Evolutionary conservation across 768 basidiomycete genomes (phyloP), one percentile per base, ranked within the genome.

Genomic region (Chalciporus piperatus): DNA sequence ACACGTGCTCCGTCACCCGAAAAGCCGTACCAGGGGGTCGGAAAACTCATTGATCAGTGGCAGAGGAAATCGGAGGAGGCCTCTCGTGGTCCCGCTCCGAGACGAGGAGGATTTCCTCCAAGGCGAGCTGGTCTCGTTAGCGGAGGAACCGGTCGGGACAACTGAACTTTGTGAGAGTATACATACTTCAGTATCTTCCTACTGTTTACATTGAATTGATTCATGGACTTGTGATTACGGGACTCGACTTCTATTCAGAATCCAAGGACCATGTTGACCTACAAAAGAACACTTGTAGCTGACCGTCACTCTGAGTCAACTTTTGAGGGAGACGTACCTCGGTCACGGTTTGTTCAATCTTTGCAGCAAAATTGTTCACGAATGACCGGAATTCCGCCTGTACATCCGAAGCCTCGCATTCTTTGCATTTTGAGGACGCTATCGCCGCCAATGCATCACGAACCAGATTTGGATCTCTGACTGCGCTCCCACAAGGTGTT

Each of bases 11-110:
- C 87, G 6, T 85, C 87, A 9, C 87, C 88, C 8, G 90, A 93
- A 62, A 76, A 78, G 48, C 85, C 87, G 28, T 93, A 85, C 66
- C 84, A 83, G 62, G 91, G 91, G 33, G 91, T 93, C 40, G 85
- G 89, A 25, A 88, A 79, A 70, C 74, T 93, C 32, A 92, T 93
- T 57, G 88, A 90, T 63, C 82, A 92, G 63, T 93, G 91, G 91
- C 89, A 93, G 67, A 82, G 81, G 51, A 92, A 87, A 70, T 82
- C 85, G 16, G 86, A 85, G 57, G 82, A 81, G 33, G 62, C 69
- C 43, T 54, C 72, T 22, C 74, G 66, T 22, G 62, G 64, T 22
- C 66, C 66, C 19, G 56, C 55, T 25, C 62, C 62, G 33, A 74
- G 71, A 63, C 73, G 77, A 41, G 73, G 71, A 30, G 73, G 69